A percentile compares a stretch with the other conserved stretches of the same genome.
Conservation (phyloP, 352 stramenopile species). For the Phytophthora brassicae region DNA sequence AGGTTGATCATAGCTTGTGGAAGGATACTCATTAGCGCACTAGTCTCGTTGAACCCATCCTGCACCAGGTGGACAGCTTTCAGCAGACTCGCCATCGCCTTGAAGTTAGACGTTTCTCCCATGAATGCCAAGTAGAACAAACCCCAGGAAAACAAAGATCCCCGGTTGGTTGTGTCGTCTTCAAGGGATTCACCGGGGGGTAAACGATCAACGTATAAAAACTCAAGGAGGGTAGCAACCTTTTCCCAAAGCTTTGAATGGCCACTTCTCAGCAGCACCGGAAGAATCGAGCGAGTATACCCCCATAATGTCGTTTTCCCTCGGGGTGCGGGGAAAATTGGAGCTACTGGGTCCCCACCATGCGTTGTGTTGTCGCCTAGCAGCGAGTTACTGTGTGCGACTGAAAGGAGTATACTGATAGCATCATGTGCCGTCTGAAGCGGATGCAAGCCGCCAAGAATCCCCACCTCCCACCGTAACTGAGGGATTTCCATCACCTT, state of each 20-base stretch:
- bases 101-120: conserved; percentile 46
- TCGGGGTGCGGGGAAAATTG: conserved; percentile 61
- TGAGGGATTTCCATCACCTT: conserved; percentile 71
- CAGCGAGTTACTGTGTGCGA: conserved; percentile 69
- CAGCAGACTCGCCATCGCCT: conserved; percentile 59
- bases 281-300: conserved; percentile 49
- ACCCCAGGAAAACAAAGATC: conserved; percentile 60
- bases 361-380: conserved; percentile 19
- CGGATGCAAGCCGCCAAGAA: conserved; percentile 46
- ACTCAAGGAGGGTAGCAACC: conserved; percentile 58
- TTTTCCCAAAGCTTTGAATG: conserved; percentile 58
- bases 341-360: conserved; percentile 13
- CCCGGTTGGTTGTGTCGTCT: conserved; percentile 39
- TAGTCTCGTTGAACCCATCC: conserved; percentile 50
- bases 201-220: conserved; percentile 50
- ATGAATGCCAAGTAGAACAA: conserved; percentile 81
- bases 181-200: conserved; percentile 22
- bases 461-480: conserved; percentile 76
- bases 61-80: conserved; percentile 71
- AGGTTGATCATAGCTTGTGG: conserved; percentile 90
- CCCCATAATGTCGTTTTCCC: conserved; percentile 55
- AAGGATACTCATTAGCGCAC: conserved; percentile 84
- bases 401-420: conserved; percentile 55
- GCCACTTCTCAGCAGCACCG: conserved; percentile 51
- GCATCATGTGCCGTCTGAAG: conserved; percentile 75